Evolutionary conservation across 2,329 filamentous ascomycete genomes (phyloP), one percentile per base, ranked within the genome.

Genomic region (Aureobasidium sp.): DNA sequence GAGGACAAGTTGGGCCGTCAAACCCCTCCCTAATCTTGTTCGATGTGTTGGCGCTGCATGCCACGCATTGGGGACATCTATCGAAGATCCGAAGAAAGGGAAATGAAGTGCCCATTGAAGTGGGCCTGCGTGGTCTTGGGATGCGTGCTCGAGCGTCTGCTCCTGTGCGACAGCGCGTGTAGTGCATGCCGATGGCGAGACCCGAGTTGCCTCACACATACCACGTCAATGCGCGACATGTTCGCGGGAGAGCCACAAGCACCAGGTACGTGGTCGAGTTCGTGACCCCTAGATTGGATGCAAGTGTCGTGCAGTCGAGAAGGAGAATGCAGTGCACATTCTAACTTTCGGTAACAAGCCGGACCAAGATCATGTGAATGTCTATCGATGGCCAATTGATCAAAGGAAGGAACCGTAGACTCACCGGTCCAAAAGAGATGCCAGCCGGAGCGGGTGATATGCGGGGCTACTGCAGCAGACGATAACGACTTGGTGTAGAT

Each of bases 31-130:
- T 51, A 60, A 60, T 60, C 46, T 60, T 51, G 34, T 51, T 34
- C 46, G 57, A 51, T 60, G 57, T 60, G 57, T 51, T 60, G 57
- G 57, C 57, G 46, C 44, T 60, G 57, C 57, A 60, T 60, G 46
- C 34, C 57, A 26, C 46, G 36, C 57, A 51, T 51, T 60, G 57
- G 57, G 34, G 36, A n/a, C 34, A 32, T 60, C 46, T 60, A n/a
- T 41, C 26, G 57, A 60, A 36, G 46, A 43, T 51, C 57, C 57
- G 17, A 41, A 43, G 36, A 50, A 43, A n/a, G 34, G 57, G 46
- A 60, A 51, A 50, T 50, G 57, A 60, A 41, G 27, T 60, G 56
- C 44, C 41, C 37, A 56, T 39, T 39, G 43, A 29, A 37, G 55
- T 20, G 39, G 32, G 34, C 39, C 55, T 59, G 43, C 53, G 53